Evolutionary conservation across 148 eudicot species (phyloP), one percentile per base, ranked within the genome.

Genomic region (Amaranthus cruentus): DNA sequence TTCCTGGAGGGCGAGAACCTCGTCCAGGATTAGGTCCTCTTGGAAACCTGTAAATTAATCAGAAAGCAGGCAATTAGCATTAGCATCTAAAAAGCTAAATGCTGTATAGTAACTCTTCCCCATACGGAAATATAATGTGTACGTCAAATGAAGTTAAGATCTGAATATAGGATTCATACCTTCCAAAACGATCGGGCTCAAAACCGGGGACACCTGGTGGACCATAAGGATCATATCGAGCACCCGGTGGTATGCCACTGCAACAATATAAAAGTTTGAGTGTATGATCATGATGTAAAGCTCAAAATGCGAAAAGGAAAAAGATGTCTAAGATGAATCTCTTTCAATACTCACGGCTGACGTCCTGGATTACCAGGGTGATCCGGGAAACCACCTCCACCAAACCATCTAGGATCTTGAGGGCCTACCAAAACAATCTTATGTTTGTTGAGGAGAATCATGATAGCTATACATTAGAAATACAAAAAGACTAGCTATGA

Each of bases 131-230:
- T 28, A 28, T 28, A 28, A 28, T 28, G 38, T 28, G 38, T 28
- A 28, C 2, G 38, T 28, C 38, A 28, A 28, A 28, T 28, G 38
- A 28, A 28, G 38, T 28, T 28, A 28, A 2, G 38, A 28, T 28
- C 38, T 15, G 48, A 68, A 15, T 10, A 55, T 10, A 43, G 6
- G 47, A 67, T 18, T 2, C 3, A 28, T 82, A 94, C 98, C 98
- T 89, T 75, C 82, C 73, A 81, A 89, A 87, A 44, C 85, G 84
- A 55, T 76, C 78, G 43, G 97, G 97, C 81, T 90, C 98, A 82
- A 91, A 91, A 62, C 98, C 97, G 47, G 98, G 98, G 66, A 94
- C 88, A 48, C 78, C 87, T 38, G 97, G 98, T 9, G 97, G 97
- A 46, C 97, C 97, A 84, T 69, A 91, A 14, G 98, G 98, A 86